Percentiles rank a stretch among this genome's conserved stretches.
Evolutionary conservation across 2,329 filamentous ascomycete species (phyloP).

Genomic region (Aspergillus oerlinghausenensis): DNA sequence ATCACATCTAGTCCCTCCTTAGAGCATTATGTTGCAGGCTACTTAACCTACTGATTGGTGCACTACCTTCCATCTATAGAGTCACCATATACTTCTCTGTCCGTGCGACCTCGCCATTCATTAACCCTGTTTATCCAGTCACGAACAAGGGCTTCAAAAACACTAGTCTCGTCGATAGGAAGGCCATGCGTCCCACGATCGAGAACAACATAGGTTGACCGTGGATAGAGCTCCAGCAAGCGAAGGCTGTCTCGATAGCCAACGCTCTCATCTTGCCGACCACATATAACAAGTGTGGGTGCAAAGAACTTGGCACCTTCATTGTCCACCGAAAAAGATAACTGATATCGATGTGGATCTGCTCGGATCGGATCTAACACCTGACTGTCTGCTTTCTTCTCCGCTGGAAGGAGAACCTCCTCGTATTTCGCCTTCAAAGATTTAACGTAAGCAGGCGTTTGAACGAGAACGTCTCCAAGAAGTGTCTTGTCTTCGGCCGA

Average conservation of each 20-base stretch:
- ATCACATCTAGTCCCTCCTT: no score
- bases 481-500: conserved; percentile 17
- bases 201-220: conserved; percentile 22
- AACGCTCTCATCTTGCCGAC: conserved; percentile 23
- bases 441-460: conserved; percentile 23
- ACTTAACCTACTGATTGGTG: no score
- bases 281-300: conserved; percentile 26
- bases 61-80: no score
- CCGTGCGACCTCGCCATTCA: conserved; percentile 17
- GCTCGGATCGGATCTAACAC: conserved; percentile 22
- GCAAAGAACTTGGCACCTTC: conserved; percentile 18
- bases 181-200: conserved; percentile 25
- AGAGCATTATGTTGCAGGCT: no score
- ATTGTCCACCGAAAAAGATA: conserved; percentile 18
- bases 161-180: conserved; percentile 22
- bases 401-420: conserved; percentile 11
- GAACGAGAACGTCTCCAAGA: conserved; percentile 22
- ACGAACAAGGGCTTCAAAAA: conserved; percentile 26
- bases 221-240: conserved; percentile 24
- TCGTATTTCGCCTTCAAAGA: conserved; percentile 19
- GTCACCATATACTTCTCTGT: not conserved
- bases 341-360: conserved; percentile 22
- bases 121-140: conserved; percentile 22
- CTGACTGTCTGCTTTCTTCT: conserved; percentile 15
- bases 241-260: conserved; percentile 28